Base-by-base conservation (phyloP, 106 monocot species). In the Chionographis japonica region DNA sequence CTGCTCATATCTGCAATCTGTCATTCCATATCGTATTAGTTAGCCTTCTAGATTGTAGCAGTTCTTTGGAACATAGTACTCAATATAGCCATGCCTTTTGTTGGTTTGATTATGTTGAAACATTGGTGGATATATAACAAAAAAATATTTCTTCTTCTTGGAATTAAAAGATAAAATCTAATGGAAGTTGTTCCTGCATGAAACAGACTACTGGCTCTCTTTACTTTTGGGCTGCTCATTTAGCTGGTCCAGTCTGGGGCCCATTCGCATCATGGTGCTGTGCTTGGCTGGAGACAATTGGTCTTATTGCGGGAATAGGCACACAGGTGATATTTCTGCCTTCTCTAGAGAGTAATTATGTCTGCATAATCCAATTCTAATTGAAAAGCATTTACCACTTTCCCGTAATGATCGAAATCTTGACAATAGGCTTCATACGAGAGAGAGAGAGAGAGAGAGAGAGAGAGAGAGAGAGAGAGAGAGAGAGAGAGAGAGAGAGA, bases 211-310 rank as follows among this genome's bases (percentile, higher is more conserved):
- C 90, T 38, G 86, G 90, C 54, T 90, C 90, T 65, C 83, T 90
- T 2, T 90, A 86, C 77, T 83, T 90, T 55, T 90, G 86, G 90
- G 90, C 90, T 71, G 90, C 85, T 67, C 89, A 89, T 66, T 67
- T 86, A 66, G 85, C 90, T 18, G 85, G 89, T 39, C 89, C 89
- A 37, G 85, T 79, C 4, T 89, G 89, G 89, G 89, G 86, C 12
- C 90, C 90, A 8, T 83, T 90, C 17, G 86, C 90, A 50, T 90
- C 90, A 12, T 90, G 85, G 90, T 90, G 86, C 52, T 90, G 83
- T 63, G 90, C 90, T 52, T 90, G 90, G 90, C 54, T 90, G 53
- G 90, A 90, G 83, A 75, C 86, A 11, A 89, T 89, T 19, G 85
- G 89, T 18, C 82, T 85, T 6, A 73, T 89, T 74, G 84, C 85